Evolutionary conservation across 1,139 yeast genomes (phyloP).

Genomic region (Zhuliangozyma parablackwelliae): DNA sequence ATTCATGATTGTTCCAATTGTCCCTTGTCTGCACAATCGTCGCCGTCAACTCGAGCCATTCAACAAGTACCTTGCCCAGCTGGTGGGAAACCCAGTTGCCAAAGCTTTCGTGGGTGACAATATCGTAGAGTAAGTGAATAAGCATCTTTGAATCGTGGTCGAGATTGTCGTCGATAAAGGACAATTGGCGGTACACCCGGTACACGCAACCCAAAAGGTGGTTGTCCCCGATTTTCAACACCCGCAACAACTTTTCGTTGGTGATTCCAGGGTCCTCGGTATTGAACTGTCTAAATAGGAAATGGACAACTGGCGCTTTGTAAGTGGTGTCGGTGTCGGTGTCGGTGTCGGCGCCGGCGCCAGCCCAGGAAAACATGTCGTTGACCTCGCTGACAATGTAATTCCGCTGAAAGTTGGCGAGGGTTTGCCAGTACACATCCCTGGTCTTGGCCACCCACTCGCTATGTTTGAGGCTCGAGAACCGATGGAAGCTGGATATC

Average conservation of each 20-base stretch:
- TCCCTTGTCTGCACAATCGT: constrained; percentile 42
- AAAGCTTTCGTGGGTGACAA: constrained; percentile 22
- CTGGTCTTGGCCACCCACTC: constrained; percentile 5
- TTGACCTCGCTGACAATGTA: constrained; percentile 2
- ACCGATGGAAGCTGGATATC: constrained; percentile 4
- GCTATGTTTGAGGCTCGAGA: constrained; percentile 1
- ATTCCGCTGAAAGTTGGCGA: constrained; percentile 10
- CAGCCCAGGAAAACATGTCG: constrained; percentile 4
- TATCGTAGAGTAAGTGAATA: constrained; percentile 12
- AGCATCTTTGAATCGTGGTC: constrained; percentile 11
- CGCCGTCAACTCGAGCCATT: constrained; percentile 11
- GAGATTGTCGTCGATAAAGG: constrained; percentile 2
- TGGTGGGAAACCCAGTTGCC: constrained; percentile 14
- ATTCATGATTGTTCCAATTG: constrained; percentile 49
- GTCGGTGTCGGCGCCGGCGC: too few species aligned
- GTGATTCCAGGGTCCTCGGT: constrained; percentile 9
- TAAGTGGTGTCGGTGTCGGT: neutral
- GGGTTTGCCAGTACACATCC: constrained; percentile 10
- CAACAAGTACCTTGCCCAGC: neutral
- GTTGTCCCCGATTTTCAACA: constrained; percentile 4
- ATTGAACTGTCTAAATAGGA: constrained; percentile 10
- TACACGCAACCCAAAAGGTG: constrained; percentile 3
- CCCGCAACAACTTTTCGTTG: constrained; percentile 7
- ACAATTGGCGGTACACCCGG: constrained; percentile 3
- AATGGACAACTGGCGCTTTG: constrained; percentile 8